phyloP scores from a whole-genome alignment of 2,329 filamentous ascomycete species.

The Bretziella fagacearum region DNA sequence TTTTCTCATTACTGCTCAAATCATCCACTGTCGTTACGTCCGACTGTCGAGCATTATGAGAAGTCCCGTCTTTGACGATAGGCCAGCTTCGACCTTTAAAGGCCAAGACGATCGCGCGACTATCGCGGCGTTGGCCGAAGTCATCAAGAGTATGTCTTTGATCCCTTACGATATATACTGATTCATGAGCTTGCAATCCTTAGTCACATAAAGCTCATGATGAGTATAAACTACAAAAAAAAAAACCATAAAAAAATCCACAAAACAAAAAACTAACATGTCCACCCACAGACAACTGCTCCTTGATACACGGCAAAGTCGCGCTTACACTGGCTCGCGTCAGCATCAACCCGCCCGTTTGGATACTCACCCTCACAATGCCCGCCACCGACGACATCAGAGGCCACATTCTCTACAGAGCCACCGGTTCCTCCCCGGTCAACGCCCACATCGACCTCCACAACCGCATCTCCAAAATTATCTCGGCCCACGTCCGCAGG shows the following conservation, averaged over 20 bases:
- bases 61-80: neutral
- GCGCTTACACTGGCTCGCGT: neutral
- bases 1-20: neutral
- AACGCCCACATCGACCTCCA: neutral
- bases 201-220: neutral
- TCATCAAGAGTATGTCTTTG: neutral
- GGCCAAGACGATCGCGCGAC: neutral
- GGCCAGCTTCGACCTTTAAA: neutral
- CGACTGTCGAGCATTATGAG: slow-evolving; percentile 3
- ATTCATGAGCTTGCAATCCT: neutral
- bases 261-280: neutral
- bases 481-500: neutral
- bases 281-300: neutral
- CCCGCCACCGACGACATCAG: neutral
- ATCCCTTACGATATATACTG: too few species aligned
- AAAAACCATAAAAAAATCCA: neutral
- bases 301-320: neutral
- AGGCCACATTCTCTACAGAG: neutral
- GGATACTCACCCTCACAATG: neutral
- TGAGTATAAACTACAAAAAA: too few species aligned
- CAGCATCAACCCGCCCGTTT: neutral
- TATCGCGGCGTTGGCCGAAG: neutral
- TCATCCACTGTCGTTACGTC: neutral
- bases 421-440: neutral
- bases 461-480: neutral